Percentiles rank a stretch among this genome's conserved stretches.
These are phyloP conservation scores for Nakaseomyces glabratus DNA, from an alignment of 1,139 yeast genomes.

Conservation along the genomic window DNA sequence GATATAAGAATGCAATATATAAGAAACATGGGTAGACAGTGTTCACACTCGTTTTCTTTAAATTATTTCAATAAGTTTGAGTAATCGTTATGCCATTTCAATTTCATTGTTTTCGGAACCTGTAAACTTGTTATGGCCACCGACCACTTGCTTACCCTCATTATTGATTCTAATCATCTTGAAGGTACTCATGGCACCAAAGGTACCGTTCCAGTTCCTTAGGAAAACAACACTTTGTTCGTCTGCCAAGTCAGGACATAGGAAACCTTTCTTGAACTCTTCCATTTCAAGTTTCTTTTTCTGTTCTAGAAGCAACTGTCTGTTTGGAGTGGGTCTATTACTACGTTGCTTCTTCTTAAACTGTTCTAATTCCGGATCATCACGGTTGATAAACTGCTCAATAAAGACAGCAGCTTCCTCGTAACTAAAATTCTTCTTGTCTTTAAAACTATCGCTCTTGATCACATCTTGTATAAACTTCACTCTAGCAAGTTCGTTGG, in stretches of 20 bases:
- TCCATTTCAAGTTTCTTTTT: slow-evolving; percentile 51
- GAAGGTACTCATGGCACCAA: slow-evolving; percentile 67
- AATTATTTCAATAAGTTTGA: neutral
- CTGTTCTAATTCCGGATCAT: slow-evolving; percentile 59
- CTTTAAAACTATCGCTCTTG: slow-evolving; percentile 37
- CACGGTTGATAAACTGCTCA: slow-evolving; percentile 55
- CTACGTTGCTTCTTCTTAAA: slow-evolving; percentile 59
- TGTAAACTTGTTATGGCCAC: slow-evolving; percentile 13
- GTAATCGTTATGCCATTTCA: slow-evolving; percentile 13
- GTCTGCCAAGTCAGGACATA: slow-evolving; percentile 64
- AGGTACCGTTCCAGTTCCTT: slow-evolving; percentile 70
- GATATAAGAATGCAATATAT: too few relatives aligned
- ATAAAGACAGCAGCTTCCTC: slow-evolving; percentile 56
- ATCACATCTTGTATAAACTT: slow-evolving; percentile 59
- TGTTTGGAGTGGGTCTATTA: slow-evolving; percentile 74
- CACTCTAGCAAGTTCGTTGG: slow-evolving; percentile 46
- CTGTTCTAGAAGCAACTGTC: slow-evolving; percentile 59
- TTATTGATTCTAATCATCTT: slow-evolving; percentile 32
- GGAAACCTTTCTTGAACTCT: slow-evolving; percentile 61
- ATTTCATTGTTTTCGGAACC: slow-evolving; percentile 10
- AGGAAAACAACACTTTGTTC: slow-evolving; percentile 49
- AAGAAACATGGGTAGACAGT: neutral
- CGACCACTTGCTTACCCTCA: slow-evolving; percentile 23
- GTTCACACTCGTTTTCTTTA: neutral
- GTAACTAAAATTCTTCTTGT: slow-evolving; percentile 38